A percentile compares a stretch with the other conserved stretches of the same genome.
Conservation (phyloP, 2,329 filamentous ascomycete genomes). For the Paraphoma chrysanthemicola region DNA sequence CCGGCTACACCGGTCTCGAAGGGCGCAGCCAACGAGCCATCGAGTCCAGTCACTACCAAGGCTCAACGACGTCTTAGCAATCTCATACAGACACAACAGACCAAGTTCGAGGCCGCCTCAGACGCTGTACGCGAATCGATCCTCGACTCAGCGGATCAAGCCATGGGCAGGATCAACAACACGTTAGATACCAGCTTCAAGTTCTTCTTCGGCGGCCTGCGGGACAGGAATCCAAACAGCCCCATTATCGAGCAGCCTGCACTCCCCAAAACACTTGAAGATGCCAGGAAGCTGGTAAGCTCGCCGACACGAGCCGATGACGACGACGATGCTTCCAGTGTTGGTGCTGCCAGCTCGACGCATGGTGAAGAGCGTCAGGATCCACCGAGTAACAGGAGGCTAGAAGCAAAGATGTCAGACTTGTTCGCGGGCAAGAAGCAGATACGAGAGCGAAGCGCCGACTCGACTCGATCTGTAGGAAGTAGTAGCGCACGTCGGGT, state of each 20-base stretch:
- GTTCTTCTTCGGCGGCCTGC: conserved; percentile 87
- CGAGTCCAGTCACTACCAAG: conserved; percentile 51
- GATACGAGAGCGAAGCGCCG: conserved; percentile 75
- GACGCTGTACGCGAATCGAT: conserved; percentile 74
- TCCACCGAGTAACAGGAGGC: conserved; percentile 36
- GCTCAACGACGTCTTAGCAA: conserved; percentile 83
- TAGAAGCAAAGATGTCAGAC: conserved; percentile 69
- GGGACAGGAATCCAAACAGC: conserved; percentile 64
- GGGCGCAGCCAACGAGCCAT: conserved; percentile 26
- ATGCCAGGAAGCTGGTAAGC: conserved; percentile 86
- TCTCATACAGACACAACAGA: conserved; percentile 82
- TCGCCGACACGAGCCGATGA: conserved; percentile 63
- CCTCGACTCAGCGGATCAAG: conserved; percentile 86
- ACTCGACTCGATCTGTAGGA: conserved; percentile 71
- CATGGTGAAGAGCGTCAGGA: conserved; percentile 51
- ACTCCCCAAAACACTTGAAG: conserved; percentile 89
- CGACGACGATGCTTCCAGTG: conserved; percentile 59
- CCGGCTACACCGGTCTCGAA: conserved; percentile 43
- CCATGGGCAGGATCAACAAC: conserved; percentile 88
- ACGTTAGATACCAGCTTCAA: conserved; percentile 93
- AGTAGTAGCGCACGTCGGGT: conserved; percentile 68
- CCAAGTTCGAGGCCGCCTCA: conserved; percentile 80
- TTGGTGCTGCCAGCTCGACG: conserved; percentile 61
- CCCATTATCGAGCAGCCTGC: conserved; percentile 49
- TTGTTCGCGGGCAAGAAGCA: conserved; percentile 72